phyloP scores from a whole-genome alignment of 805 yeast genomes.

The Grigorovia jiainica region DNA sequence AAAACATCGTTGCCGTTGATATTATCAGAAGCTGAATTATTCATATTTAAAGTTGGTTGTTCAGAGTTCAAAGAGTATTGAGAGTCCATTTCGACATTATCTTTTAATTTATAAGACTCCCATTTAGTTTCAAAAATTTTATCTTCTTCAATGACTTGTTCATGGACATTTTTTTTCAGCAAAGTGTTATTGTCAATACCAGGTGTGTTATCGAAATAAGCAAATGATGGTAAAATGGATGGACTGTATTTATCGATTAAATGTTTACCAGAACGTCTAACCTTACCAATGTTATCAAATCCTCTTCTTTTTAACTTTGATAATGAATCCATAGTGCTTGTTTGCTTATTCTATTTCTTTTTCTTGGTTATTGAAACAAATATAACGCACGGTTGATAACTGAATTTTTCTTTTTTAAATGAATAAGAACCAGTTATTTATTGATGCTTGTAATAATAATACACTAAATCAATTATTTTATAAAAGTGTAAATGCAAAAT shows the following conservation, averaged over 20 bases:
- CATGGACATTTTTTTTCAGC: background rate
- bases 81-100: constrained; percentile 6
- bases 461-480: too few relatives aligned
- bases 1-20: background rate
- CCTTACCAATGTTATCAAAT: constrained; percentile 7
- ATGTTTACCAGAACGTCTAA: constrained; percentile 9
- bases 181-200: background rate
- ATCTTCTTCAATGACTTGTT: constrained; percentile 1
- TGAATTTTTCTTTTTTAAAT: too few relatives aligned
- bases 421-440: too few relatives aligned
- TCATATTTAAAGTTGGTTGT: constrained; percentile 13
- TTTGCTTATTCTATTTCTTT: background rate
- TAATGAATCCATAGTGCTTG: constrained; percentile 6
- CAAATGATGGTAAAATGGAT: background rate
- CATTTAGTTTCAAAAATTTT: background rate
- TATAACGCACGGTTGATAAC: too few relatives aligned
- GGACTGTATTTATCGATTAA: constrained; percentile 4
- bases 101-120: background rate
- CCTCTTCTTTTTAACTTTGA: constrained; percentile 10
- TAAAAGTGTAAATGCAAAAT: too few relatives aligned
- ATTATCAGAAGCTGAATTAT: background rate
- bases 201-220: background rate
- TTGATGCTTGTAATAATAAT: too few relatives aligned
- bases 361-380: background rate
- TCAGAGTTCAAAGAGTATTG: constrained; percentile 13